These are phyloP conservation scores for Stygiomarasmius scandens DNA, from an alignment of 1,284 basidiomycete species.

Conservation along the genomic window DNA sequence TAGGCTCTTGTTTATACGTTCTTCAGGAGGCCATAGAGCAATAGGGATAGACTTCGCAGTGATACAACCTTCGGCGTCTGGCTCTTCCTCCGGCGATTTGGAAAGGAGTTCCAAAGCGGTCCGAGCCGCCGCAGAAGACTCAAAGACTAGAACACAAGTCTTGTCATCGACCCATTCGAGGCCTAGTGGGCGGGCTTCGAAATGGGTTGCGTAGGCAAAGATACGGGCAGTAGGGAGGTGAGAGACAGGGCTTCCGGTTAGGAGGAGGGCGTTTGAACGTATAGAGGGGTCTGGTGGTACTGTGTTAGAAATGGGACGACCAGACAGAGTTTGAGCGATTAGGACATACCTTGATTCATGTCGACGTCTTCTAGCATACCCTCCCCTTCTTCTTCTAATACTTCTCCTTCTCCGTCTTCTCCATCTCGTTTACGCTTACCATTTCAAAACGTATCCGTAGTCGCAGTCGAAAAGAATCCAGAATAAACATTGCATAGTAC, in stretches of 20 bases:
- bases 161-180: conserved; percentile 82
- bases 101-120: conserved; percentile 52
- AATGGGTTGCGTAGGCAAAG: conserved; percentile 78
- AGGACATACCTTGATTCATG: conserved; percentile 47
- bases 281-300: conserved; percentile 40
- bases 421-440: conserved; percentile 59
- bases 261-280: conserved; percentile 69
- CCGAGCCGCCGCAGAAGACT: conserved; percentile 53
- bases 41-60: conserved; percentile 69
- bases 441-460: conserved; percentile 16
- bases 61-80: conserved; percentile 58
- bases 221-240: conserved; percentile 69
- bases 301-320: no score
- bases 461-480: background rate
- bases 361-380: conserved; percentile 42
- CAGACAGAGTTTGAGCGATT: no score
- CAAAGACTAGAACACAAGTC: conserved; percentile 76
- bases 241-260: conserved; percentile 70
- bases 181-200: conserved; percentile 66
- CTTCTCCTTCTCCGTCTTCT: no score
- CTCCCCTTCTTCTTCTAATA: conserved; percentile 39
- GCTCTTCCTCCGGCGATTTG: conserved; percentile 51
- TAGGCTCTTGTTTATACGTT: conserved; percentile 68
- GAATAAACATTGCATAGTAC: conserved; percentile 29
- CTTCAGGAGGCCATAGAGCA: conserved; percentile 75